Evolutionary conservation across 2,329 filamentous ascomycete species (phyloP).

Genomic region (Fusarium chuoi): DNA sequence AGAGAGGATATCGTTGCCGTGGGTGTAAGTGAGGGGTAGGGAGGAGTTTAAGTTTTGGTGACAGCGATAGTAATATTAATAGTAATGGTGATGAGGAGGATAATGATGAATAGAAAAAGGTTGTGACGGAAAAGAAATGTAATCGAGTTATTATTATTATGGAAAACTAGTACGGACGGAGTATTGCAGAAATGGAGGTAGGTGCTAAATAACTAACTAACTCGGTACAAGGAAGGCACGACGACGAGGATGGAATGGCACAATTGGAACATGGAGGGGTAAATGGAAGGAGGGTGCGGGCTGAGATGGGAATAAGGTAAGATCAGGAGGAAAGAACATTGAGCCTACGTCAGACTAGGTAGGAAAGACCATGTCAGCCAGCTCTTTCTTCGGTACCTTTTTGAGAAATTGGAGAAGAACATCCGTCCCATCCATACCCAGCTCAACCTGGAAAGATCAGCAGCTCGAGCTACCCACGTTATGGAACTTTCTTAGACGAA

Average conservation of each 20-base stretch:
- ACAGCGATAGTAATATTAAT: background rate
- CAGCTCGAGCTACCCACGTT: conserved; percentile 1
- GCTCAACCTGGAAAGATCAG: background rate
- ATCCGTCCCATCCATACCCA: background rate
- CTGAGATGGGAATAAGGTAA: background rate
- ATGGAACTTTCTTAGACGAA: background rate
- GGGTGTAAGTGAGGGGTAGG: conserved; percentile 7
- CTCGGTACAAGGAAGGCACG: background rate
- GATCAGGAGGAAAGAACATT: background rate
- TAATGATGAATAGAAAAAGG: conserved; percentile 16
- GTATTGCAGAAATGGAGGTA: conserved; percentile 17
- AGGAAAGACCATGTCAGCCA: background rate
- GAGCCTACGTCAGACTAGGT: background rate
- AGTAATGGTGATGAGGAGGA: conserved; percentile 14
- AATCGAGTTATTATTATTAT: conserved; percentile 18
- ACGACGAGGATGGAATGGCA: background rate
- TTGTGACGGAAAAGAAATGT: conserved; percentile 17
- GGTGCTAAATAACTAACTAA: conserved; percentile 26
- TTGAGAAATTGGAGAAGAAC: conserved; percentile 1
- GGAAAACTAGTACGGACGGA: conserved; percentile 10
- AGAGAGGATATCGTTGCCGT: conserved; percentile 11
- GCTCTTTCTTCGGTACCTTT: background rate
- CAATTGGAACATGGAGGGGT: conserved; percentile 24
- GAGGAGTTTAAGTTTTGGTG: background rate
- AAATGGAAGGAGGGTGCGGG: conserved; percentile 11